Conservation (phyloP, 176 grass and related monocot genomes). For the Thalia dealbata region DNA sequence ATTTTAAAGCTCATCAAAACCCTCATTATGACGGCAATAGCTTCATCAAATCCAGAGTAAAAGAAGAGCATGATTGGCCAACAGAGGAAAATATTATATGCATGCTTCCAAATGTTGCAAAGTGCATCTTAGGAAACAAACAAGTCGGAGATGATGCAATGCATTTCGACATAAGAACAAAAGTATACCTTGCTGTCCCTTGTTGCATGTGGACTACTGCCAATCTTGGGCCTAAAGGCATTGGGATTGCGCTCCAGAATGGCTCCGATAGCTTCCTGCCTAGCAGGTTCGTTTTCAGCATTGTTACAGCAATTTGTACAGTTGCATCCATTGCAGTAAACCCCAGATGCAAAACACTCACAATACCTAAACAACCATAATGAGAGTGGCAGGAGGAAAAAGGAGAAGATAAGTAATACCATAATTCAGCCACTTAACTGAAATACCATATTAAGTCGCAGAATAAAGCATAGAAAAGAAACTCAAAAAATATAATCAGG, state of each 20-base stretch:
- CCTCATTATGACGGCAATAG: neutral
- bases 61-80: neutral
- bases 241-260: slow-evolving; percentile 23
- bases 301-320: slow-evolving; percentile 34
- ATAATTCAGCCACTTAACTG: neutral
- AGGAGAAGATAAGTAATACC: neutral
- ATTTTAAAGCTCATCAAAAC: neutral
- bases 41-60: neutral
- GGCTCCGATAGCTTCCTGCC: slow-evolving; percentile 27
- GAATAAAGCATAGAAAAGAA: neutral
- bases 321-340: slow-evolving; percentile 37
- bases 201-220: neutral
- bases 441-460: neutral
- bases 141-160: neutral
- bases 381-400: neutral
- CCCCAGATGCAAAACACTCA: slow-evolving; percentile 30
- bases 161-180: neutral
- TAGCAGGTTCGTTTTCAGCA: slow-evolving; percentile 22
- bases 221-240: slow-evolving; percentile 31
- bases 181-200: slow-evolving; percentile 14
- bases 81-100: neutral
- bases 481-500: neutral
- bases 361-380: slow-evolving; percentile 34
- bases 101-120: neutral
- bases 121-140: neutral